Conservation (phyloP, 495 filamentous ascomycete species). For the Xylaria venustula region DNA sequence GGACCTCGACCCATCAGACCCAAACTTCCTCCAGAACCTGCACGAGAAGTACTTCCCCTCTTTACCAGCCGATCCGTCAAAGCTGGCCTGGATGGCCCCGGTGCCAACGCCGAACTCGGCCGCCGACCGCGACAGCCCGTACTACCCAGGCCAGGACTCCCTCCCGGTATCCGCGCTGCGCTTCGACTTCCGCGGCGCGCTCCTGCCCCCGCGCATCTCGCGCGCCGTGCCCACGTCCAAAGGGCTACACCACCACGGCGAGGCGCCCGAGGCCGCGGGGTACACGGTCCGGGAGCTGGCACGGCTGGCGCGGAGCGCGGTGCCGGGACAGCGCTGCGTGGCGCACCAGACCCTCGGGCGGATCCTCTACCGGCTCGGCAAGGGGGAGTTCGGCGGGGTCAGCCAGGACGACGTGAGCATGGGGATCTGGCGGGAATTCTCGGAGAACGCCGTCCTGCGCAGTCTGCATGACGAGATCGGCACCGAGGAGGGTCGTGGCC, state of each 20-base stretch:
- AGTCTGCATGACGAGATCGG: constrained; percentile 65
- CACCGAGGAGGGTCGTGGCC: constrained; percentile 45
- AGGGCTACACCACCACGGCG: constrained; percentile 90
- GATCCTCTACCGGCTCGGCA: constrained; percentile 78
- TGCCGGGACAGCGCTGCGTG: constrained; percentile 83
- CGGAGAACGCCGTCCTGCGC: constrained; percentile 71
- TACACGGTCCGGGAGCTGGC: constrained; percentile 92
- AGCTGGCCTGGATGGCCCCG: constrained; percentile 86
- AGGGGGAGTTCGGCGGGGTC: constrained; percentile 71
- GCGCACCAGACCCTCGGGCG: constrained; percentile 89
- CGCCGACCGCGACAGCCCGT: constrained; percentile 66
- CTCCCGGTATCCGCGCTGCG: constrained; percentile 75
- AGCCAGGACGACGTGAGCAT: constrained; percentile 44
- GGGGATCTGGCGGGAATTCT: constrained; percentile 74
- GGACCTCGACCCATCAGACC: constrained; percentile 77
- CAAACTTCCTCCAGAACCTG: constrained; percentile 77
- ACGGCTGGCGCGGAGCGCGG: constrained; percentile 73
- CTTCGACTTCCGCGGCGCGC: constrained; percentile 78
- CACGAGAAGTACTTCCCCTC: constrained; percentile 91
- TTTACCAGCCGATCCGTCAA: constrained; percentile 77
- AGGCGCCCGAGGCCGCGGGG: constrained; percentile 89
- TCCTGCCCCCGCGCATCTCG: constrained; percentile 73
- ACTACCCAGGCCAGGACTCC: constrained; percentile 72
- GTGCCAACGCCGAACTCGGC: constrained; percentile 54
- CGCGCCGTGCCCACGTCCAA: constrained; percentile 67